Conservation (phyloP, 2,329 filamentous ascomycete genomes). For the Nannizziopsis barbatae region DNA sequence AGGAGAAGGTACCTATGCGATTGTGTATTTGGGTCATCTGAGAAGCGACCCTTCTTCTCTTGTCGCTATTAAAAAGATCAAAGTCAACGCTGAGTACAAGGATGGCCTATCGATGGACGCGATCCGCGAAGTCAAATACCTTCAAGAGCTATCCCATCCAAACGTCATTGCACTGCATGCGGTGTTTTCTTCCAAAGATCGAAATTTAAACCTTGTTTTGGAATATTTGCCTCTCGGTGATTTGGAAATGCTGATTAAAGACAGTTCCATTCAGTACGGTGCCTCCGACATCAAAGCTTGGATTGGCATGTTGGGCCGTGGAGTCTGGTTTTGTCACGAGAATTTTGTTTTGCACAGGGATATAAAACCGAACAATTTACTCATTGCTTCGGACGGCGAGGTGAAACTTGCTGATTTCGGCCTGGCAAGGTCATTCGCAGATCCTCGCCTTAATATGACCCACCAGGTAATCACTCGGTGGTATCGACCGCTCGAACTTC, state of each 20-base stretch:
- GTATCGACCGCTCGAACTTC: conserved; percentile 89
- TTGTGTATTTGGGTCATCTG: conserved; percentile 82
- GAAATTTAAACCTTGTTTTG: conserved; percentile 91
- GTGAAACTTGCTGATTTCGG: conserved; percentile 97
- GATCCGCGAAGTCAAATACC: conserved; percentile 87
- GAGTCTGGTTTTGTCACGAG: conserved; percentile 93
- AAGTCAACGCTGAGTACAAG: conserved; percentile 51
- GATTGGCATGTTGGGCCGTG: conserved; percentile 94
- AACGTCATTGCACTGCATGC: conserved; percentile 90
- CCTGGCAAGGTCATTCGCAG: conserved; percentile 77
- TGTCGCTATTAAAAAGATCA: conserved; percentile 57
- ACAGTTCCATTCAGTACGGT: conserved; percentile 71
- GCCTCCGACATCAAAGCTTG: conserved; percentile 90
- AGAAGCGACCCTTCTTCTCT: conserved; percentile 57
- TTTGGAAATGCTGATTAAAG: conserved; percentile 85
- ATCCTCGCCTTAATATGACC: conserved; percentile 82
- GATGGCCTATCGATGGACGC: conserved; percentile 92
- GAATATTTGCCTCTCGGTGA: conserved; percentile 92
- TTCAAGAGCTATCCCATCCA: conserved; percentile 86
- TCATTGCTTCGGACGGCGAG: conserved; percentile 85
- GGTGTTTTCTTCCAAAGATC: conserved; percentile 91
- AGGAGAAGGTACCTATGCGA: conserved; percentile 92
- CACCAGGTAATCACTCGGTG: conserved; percentile 91
- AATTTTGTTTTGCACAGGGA: conserved; percentile 90
- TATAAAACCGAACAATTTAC: conserved; percentile 97